phyloP scores from a whole-genome alignment of 768 basidiomycete genomes.

The Pulveroboletus frians region DNA sequence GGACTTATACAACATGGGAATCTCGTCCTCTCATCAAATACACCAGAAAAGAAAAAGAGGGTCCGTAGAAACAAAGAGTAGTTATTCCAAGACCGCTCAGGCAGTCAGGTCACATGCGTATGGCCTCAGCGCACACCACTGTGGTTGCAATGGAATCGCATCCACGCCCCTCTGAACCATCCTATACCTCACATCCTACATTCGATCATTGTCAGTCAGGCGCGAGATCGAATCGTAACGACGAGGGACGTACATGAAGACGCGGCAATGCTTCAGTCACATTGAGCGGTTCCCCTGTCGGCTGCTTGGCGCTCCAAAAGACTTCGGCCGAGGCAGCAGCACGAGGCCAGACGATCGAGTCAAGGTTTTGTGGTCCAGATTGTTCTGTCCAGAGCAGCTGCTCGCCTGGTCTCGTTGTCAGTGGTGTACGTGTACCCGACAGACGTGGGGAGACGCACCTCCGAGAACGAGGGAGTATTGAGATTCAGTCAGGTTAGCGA shows the following conservation, averaged over 20 bases:
- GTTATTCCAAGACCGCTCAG: conserved; percentile 4
- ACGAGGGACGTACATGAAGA: conserved; percentile 33
- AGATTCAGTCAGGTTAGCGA: conserved; percentile 34
- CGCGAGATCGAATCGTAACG: no score
- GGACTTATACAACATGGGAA: no score
- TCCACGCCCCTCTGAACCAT: conserved; percentile 45
- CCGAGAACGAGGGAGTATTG: conserved; percentile 37
- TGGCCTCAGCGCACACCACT: conserved; percentile 52
- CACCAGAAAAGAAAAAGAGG: no score
- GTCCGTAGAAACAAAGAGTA: no score
- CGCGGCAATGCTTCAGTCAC: conserved; percentile 42
- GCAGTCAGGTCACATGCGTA: conserved; percentile 37
- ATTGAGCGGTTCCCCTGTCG: conserved; percentile 32
- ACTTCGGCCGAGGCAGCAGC: conserved; percentile 46
- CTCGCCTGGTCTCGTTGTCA: conserved; percentile 24
- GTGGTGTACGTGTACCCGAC: background rate
- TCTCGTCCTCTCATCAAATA: no score
- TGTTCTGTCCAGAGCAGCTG: conserved; percentile 47
- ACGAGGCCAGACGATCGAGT: conserved; percentile 37
- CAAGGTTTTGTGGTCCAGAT: conserved; percentile 37
- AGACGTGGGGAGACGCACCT: conserved; percentile 14
- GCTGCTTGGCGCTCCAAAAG: conserved; percentile 46
- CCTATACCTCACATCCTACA: conserved; percentile 40
- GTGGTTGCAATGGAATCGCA: conserved; percentile 49
- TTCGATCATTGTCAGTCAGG: background rate